Percentiles rank a stretch among this genome's conserved stretches.
phyloP scores from a whole-genome alignment of 2,329 filamentous ascomycete species.

The Leptographium radiaticola region DNA sequence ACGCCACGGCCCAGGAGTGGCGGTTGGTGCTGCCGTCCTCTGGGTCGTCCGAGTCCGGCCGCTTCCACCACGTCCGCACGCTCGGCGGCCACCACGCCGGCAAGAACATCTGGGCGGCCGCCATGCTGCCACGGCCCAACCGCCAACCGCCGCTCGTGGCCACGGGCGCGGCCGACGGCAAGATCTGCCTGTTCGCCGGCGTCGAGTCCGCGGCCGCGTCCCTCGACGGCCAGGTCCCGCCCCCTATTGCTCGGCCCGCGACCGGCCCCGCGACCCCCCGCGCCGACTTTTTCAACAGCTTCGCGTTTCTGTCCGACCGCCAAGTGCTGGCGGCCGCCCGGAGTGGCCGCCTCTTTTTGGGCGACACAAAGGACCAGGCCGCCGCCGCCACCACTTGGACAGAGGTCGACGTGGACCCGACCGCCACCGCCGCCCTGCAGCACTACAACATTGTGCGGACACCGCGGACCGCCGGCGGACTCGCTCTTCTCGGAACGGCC shows the following conservation, averaged over 20 bases:
- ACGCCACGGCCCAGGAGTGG: conserved; percentile 68
- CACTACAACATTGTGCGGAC: conserved; percentile 32
- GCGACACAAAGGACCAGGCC: not conserved
- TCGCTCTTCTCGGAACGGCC: conserved; percentile 35
- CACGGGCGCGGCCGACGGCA: conserved; percentile 79
- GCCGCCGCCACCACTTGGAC: conserved; percentile 25
- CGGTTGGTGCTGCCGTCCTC: conserved; percentile 27
- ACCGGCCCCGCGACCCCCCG: not conserved
- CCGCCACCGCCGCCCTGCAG: conserved; percentile 25
- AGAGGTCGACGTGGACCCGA: conserved; percentile 22
- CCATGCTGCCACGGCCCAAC: conserved; percentile 20
- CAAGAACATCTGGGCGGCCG: conserved; percentile 82
- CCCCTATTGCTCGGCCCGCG: no score
- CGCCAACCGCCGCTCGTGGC: conserved; percentile 30
- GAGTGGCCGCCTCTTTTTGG: conserved; percentile 10
- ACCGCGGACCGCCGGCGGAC: conserved; percentile 14
- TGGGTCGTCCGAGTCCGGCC: not conserved
- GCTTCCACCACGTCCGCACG: conserved; percentile 38
- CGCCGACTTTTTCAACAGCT: conserved; percentile 13
- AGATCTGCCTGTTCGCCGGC: conserved; percentile 34
- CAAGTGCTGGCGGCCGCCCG: conserved; percentile 45
- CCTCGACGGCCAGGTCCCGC: not conserved
- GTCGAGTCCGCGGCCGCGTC: not conserved
- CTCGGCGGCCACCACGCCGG: conserved; percentile 65
- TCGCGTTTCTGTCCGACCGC: conserved; percentile 63